A percentile compares a stretch with the other conserved stretches of the same genome.
Conservation (phyloP, 2,329 filamentous ascomycete genomes). For the Parafenestella ontariensis region DNA sequence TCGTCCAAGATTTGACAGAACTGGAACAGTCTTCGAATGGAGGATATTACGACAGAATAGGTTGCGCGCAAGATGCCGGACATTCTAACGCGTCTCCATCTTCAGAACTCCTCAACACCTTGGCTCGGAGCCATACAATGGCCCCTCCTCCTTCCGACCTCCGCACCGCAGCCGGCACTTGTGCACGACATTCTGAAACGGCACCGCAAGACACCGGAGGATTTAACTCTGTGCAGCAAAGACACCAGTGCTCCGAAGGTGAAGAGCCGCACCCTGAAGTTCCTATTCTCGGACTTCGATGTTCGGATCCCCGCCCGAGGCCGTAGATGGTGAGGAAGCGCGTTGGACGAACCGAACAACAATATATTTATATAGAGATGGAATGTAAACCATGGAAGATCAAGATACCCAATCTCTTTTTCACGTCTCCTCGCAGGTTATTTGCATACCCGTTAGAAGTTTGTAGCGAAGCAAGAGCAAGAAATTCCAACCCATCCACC, state of each 20-base stretch:
- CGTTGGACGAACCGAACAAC: conserved; percentile 19
- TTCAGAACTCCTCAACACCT: conserved; percentile 4
- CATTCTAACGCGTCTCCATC: conserved; percentile 18
- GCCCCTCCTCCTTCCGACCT: conserved; percentile 41
- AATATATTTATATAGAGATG: conserved; percentile 19
- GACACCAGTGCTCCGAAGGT: conserved; percentile 19
- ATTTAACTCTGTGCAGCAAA: conserved; percentile 19
- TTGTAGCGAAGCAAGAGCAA: conserved; percentile 1
- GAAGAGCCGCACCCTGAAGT: conserved; percentile 32
- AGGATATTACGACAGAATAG: neutral
- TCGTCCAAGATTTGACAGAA: neutral
- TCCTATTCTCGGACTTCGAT: conserved; percentile 30
- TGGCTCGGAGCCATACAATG: conserved; percentile 20
- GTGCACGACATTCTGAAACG: conserved; percentile 26
- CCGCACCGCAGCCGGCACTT: conserved; percentile 26
- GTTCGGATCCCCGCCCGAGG: conserved; percentile 34
- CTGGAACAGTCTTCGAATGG: neutral
- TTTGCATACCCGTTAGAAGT: neutral
- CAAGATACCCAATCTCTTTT: conserved; percentile 14
- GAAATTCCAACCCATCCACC: neutral
- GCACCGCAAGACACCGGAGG: conserved; percentile 16
- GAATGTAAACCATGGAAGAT: neutral
- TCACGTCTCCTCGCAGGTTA: neutral
- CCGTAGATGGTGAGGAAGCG: conserved; percentile 18
- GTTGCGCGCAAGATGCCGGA: conserved; percentile 3